A percentile compares a stretch with the other conserved stretches of the same genome.
Conservation (phyloP, 208 protist genomes). For the Leishmania aethiopica region DNA sequence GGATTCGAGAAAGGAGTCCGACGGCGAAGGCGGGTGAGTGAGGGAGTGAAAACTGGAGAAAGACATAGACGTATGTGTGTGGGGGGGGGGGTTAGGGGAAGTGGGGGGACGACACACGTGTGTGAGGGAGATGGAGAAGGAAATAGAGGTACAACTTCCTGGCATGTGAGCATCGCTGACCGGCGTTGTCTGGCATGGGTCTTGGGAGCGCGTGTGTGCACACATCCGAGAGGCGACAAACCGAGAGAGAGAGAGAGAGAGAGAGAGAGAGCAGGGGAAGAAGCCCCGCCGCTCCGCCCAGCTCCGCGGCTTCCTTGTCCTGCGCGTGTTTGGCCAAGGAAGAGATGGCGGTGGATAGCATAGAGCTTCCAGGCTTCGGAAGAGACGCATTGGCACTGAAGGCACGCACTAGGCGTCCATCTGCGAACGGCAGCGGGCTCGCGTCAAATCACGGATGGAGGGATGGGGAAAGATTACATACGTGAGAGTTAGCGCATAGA, state of each 20-base stretch:
- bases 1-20: neutral
- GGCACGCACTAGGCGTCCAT: neutral
- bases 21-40: neutral
- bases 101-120: neutral
- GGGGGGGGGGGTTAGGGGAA: neutral
- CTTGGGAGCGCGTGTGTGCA: neutral
- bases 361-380: neutral
- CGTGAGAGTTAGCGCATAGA: neutral
- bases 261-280: neutral
- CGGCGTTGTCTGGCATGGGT: neutral
- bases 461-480: neutral
- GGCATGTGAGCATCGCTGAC: neutral
- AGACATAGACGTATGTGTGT: neutral
- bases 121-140: neutral
- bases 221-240: neutral
- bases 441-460: neutral
- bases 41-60: neutral
- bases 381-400: neutral
- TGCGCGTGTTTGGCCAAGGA: neutral
- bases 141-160: neutral
- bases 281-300: neutral
- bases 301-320: neutral
- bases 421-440: neutral
- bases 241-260: neutral
- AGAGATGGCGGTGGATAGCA: neutral